Conservation (phyloP, 2,329 filamentous ascomycete species). For the Botrytis sinoallii region DNA sequence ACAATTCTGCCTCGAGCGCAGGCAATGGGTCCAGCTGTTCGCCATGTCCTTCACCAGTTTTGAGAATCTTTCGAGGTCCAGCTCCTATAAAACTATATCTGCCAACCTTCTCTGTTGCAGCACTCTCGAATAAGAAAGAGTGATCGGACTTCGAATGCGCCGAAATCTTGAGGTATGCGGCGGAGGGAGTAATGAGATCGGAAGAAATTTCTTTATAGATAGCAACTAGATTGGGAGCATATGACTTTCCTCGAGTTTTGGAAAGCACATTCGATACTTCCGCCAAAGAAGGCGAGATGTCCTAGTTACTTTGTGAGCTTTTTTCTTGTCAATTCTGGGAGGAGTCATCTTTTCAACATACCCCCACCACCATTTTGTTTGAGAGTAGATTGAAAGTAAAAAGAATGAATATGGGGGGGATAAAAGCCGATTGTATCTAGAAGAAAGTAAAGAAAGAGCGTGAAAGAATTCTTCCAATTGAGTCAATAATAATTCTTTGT, state of each 20-base stretch:
- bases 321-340: slow-evolving; percentile 7
- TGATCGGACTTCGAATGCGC: slow-evolving; percentile 70
- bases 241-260: slow-evolving; percentile 48
- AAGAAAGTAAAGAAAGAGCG: background rate
- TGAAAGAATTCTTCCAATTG: background rate
- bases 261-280: slow-evolving; percentile 55
- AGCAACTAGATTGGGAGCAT: slow-evolving; percentile 72
- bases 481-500: background rate
- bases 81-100: slow-evolving; percentile 94
- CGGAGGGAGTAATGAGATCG: slow-evolving; percentile 90
- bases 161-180: slow-evolving; percentile 89
- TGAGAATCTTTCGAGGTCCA: slow-evolving; percentile 73
- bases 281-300: slow-evolving; percentile 58
- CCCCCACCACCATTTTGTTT: slow-evolving; percentile 31
- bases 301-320: slow-evolving; percentile 39
- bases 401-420: background rate
- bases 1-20: slow-evolving; percentile 75
- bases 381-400: background rate
- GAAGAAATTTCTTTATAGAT: slow-evolving; percentile 82
- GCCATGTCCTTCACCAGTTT: slow-evolving; percentile 85
- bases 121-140: slow-evolving; percentile 95
- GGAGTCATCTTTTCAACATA: slow-evolving; percentile 31
- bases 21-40: slow-evolving; percentile 81
- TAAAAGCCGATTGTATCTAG: background rate
- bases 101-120: slow-evolving; percentile 88